Base-by-base conservation (phyloP, 1,139 yeast species). In the Pichia terricola region DNA sequence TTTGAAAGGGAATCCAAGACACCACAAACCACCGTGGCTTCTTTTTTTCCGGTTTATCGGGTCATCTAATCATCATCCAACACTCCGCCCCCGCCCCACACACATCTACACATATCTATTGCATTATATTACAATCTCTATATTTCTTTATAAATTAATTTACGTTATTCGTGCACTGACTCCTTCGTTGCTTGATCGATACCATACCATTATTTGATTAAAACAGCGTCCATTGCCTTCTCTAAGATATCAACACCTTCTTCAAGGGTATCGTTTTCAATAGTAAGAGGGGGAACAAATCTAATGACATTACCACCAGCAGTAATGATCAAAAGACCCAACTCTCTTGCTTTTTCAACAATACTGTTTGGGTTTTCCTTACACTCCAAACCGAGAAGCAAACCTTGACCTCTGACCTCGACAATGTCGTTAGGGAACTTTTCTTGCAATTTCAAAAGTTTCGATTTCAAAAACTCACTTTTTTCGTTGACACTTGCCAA, bases 281-380 rank as follows among this genome's bases (percentile, higher is more conserved):
- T 87, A 54, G 84, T 88, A 60, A 91, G 72, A 4, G 98, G 94
- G 26, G 98, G 98, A 26, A 91, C 94, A 49, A 91, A 71, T 65
- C 98, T 77, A 42, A 91, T 67, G 5, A 94, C 91, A 60, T 88
- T 88, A 59, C 81, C 79, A 43, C 97, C 98, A 11, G 96, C 95
- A 38, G 95, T 82, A 47, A 91, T 84, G 30, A 88, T 75, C 50
- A 91, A 67, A 49, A 91, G 68, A 1, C 97, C 97, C 49, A 77
- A 67, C 42, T 85, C 83, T 58, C 94, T 75, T 39, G 94, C 87
- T 48, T 72, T 73, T 34, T 68, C 68, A 31, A 87, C 79, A 35
- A 91, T 67, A 26, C 73, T 70, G n/a, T 75, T 61, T 37, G 91
- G 91, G 47, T 84, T 79, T 39, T 75, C 68, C 32, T 67, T 65